phyloP scores from a whole-genome alignment of 345 rosid species.

The Aethionema arabicum region DNA sequence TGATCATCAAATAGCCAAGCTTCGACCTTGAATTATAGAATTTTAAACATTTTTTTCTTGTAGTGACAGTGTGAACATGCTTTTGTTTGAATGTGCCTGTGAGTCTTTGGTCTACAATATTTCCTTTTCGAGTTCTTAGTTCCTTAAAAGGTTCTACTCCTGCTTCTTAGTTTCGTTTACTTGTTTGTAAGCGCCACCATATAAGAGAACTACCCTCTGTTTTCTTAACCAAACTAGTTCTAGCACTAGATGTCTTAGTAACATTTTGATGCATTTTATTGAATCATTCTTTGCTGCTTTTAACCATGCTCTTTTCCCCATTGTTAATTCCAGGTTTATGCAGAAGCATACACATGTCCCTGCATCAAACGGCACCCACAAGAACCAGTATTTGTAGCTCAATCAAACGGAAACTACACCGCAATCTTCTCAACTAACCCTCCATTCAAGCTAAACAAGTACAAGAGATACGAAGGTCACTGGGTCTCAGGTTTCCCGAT shows the following conservation, averaged over 20 bases:
- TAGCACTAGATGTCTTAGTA: background rate
- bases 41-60: background rate
- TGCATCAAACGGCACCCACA: conserved; percentile 65
- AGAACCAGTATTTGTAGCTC: conserved; percentile 68
- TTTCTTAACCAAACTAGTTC: conserved; percentile 5
- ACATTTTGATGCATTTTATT: background rate
- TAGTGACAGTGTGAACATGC: background rate
- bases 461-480: conserved; percentile 65
- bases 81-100: background rate
- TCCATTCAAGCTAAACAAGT: conserved; percentile 85
- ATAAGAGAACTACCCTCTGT: background rate
- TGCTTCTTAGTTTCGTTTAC: background rate
- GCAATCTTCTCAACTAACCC: conserved; percentile 74
- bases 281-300: background rate
- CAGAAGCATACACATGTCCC: conserved; percentile 84
- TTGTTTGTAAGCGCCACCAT: background rate
- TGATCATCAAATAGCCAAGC: background rate
- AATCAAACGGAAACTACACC: conserved; percentile 85
- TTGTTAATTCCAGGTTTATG: conserved; percentile 56
- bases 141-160: background rate
- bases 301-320: background rate
- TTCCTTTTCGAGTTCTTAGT: background rate
- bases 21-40: background rate
- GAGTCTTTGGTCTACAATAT: background rate
- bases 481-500: conserved; percentile 82